Evolutionary conservation across 176 grass and related monocot species (phyloP).

Genomic region (Urochloa ruziziensis): DNA sequence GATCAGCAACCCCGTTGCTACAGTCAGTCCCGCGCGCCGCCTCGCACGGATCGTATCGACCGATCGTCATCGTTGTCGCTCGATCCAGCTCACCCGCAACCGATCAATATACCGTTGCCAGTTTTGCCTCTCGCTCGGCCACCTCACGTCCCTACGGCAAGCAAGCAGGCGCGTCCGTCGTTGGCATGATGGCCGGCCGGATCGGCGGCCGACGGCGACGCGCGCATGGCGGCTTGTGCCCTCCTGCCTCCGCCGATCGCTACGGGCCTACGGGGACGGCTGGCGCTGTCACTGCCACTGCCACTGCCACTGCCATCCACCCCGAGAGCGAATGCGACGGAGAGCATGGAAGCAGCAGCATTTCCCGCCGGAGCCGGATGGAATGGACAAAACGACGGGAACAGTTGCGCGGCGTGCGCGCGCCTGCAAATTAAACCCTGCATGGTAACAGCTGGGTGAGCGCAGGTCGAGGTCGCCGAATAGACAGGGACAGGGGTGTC

Average conservation of each 20-base stretch:
- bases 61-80: neutral
- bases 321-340: neutral
- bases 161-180: neutral
- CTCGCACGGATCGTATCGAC: neutral
- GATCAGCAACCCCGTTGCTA: neutral
- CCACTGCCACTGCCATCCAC: neutral
- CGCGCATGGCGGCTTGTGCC: neutral
- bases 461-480: neutral
- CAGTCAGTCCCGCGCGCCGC: neutral
- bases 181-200: constrained; percentile 5
- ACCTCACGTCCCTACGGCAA: neutral
- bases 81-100: neutral
- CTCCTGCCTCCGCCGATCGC: too few species aligned
- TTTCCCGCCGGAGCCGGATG: neutral
- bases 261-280: neutral
- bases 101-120: too few species aligned
- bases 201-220: constrained; percentile 26
- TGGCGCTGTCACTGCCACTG: neutral
- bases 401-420: neutral
- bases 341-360: neutral
- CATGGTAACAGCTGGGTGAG: neutral
- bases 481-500: neutral
- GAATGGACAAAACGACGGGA: neutral
- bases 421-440: too few species aligned
- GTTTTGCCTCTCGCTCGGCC: neutral